phyloP scores from a whole-genome alignment of 495 filamentous ascomycete genomes.

The Aspergillus campestris region DNA sequence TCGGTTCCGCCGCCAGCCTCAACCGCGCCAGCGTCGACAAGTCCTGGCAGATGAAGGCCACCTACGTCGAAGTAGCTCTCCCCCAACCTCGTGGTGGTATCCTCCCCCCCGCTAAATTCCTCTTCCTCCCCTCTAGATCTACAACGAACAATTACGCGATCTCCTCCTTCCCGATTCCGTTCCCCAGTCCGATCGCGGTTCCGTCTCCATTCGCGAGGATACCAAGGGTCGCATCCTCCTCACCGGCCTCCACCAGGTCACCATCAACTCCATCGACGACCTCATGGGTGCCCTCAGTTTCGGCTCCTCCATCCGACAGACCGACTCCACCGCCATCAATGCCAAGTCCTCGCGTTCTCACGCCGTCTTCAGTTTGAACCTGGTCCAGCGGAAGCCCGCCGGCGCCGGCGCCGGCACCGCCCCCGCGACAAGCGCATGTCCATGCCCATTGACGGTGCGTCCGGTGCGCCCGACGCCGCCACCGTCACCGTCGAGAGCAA shows the following conservation, averaged over 20 bases:
- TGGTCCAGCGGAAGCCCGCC: constrained; percentile 75
- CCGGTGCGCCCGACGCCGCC: constrained; percentile 46
- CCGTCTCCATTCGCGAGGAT: constrained; percentile 85
- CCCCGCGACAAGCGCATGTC: constrained; percentile 79
- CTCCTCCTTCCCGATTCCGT: constrained; percentile 74
- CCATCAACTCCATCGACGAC: constrained; percentile 88
- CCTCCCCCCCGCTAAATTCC: too few species aligned
- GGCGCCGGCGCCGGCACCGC: constrained; percentile 33
- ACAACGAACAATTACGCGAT: constrained; percentile 93
- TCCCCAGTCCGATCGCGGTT: constrained; percentile 56
- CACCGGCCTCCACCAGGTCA: constrained; percentile 80
- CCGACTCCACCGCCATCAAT: constrained; percentile 98
- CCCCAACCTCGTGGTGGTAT: background rate
- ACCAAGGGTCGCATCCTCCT: constrained; percentile 91
- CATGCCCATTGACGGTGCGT: constrained; percentile 75
- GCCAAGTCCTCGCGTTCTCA: constrained; percentile 98
- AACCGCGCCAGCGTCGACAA: constrained; percentile 52
- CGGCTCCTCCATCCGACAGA: constrained; percentile 91
- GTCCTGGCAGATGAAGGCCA: constrained; percentile 89
- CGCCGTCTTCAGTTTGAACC: constrained; percentile 91
- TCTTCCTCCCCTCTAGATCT: constrained; percentile 50
- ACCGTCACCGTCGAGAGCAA: constrained; percentile 93
- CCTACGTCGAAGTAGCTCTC: constrained; percentile 75
- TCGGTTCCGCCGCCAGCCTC: constrained; percentile 45
- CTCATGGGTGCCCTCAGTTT: constrained; percentile 81